Base-by-base conservation (phyloP, 306 rosid species). In the Prunus padus region DNA sequence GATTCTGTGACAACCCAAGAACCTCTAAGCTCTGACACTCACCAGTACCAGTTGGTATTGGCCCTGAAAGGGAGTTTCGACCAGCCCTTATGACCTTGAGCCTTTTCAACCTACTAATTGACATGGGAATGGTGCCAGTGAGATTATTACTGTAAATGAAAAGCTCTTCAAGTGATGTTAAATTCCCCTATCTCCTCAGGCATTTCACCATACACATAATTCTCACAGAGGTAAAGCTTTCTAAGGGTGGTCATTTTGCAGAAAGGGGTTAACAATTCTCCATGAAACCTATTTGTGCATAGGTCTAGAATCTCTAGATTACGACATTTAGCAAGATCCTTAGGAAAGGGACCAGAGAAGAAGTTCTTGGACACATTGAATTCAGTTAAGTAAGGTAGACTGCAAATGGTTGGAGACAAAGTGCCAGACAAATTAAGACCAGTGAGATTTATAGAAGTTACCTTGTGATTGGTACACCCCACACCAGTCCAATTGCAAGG, bases 401-500 rank as follows among this genome's bases (percentile, higher is more conserved):
- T 70, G 75, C 91, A 88, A 40, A 88, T 84, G 79, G 46, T 57
- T 18, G 93, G 85, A 62, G 88, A 86, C 37, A 91, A 81, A 82
- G 75, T 70, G 31, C 96, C 96, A 51, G 93, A 88, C 4, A 91
- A 86, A 77, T 83, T 87, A 55, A 87, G 76, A 1, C 82, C 71
- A 76, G 8, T 70, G 42, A 91, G 89, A 59, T 82, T 61, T 57
- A 91, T 66, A 77, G 90, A 84, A 79, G 91, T 87, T 75, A 91
- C 96, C 84, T 83, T 20, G 49, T 83, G 79, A 77, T 79, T 79
- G 12, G 76, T 57, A 77, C 96, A 91, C 42, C 31, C 28, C 51
- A 91, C 90, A 71, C 96, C 96, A 56, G 75, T 82, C 96, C 96
- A 91, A 81, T 73, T 83, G 83, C 96, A 91, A 80, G 96, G 96